Evolutionary conservation across 2,329 filamentous ascomycete species (phyloP).

Genomic region (Hypoxylon sp.): DNA sequence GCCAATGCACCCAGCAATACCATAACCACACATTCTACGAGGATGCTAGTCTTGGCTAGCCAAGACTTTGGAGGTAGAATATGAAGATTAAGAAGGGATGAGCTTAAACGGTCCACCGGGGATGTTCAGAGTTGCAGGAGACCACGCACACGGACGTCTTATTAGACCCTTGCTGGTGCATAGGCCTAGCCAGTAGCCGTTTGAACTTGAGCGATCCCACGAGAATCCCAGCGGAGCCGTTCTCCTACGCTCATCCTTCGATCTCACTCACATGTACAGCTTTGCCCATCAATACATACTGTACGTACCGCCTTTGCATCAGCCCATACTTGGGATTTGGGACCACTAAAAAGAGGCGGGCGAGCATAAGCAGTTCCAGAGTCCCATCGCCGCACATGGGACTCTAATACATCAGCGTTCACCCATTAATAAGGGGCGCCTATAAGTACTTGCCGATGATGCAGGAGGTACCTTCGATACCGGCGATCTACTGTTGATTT

Average conservation of each 20-base stretch:
- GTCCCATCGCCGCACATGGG: constrained; percentile 58
- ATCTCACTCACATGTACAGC: constrained; percentile 53
- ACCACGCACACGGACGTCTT: constrained; percentile 48
- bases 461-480: constrained; percentile 57
- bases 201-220: constrained; percentile 59
- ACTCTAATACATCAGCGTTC: constrained; percentile 53
- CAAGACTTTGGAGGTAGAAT: constrained; percentile 41
- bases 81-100: constrained; percentile 46
- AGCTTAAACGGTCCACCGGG: constrained; percentile 51
- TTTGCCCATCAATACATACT: constrained; percentile 46
- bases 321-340: constrained; percentile 48
- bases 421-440: constrained; percentile 60
- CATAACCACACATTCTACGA: constrained; percentile 40
- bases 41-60: constrained; percentile 42
- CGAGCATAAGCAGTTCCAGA: constrained; percentile 48
- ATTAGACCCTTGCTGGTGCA: constrained; percentile 47
- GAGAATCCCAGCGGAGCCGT: constrained; percentile 54
- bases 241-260: constrained; percentile 52
- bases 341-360: constrained; percentile 50
- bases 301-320: constrained; percentile 45
- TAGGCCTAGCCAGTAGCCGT: constrained; percentile 55
- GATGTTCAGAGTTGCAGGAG: constrained; percentile 45
- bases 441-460: constrained; percentile 58
- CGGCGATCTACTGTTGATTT: constrained; percentile 57
- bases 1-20: constrained; percentile 48